Conservation (phyloP, 805 yeast species). For the Priceomyces haplophilus region DNA sequence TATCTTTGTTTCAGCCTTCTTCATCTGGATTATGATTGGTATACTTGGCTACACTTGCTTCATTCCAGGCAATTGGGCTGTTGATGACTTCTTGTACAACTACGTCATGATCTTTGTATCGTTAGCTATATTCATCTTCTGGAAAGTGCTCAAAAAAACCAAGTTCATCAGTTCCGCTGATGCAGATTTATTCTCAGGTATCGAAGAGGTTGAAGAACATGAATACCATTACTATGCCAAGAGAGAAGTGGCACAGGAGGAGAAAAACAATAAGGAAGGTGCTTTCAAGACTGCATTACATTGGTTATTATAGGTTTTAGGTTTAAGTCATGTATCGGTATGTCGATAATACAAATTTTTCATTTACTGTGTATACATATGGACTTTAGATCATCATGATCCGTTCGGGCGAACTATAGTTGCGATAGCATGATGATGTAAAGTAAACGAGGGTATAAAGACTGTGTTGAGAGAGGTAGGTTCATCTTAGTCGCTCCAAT, state of each 20-base stretch:
- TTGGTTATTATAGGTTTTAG: slow-evolving; percentile 19
- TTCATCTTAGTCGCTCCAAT: slow-evolving; percentile 20
- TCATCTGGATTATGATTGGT: slow-evolving; percentile 46
- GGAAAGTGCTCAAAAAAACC: slow-evolving; percentile 38
- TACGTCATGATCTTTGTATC: slow-evolving; percentile 66
- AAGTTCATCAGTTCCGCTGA: slow-evolving; percentile 40
- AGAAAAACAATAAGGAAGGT: slow-evolving; percentile 8
- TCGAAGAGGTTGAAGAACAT: slow-evolving; percentile 49
- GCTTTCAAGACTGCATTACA: slow-evolving; percentile 11
- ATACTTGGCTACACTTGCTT: slow-evolving; percentile 70
- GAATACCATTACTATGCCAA: slow-evolving; percentile 41
- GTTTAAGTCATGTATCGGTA: no score
- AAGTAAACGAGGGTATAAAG: no score
- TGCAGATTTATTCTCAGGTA: slow-evolving; percentile 45
- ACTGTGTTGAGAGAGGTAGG: no score
- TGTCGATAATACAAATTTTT: no score
- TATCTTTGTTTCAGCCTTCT: slow-evolving; percentile 26
- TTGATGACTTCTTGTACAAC: slow-evolving; percentile 59
- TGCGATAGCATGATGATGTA: no score
- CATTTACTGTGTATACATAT: no score
- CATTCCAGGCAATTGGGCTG: slow-evolving; percentile 62
- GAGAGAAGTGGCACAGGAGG: slow-evolving; percentile 23
- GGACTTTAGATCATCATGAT: no score
- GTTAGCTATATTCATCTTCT: slow-evolving; percentile 27
- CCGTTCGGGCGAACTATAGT: no score